These are phyloP conservation scores for Magnusiomyces tetraspermus DNA, from an alignment of 1,139 yeast species.

Conservation along the genomic window DNA sequence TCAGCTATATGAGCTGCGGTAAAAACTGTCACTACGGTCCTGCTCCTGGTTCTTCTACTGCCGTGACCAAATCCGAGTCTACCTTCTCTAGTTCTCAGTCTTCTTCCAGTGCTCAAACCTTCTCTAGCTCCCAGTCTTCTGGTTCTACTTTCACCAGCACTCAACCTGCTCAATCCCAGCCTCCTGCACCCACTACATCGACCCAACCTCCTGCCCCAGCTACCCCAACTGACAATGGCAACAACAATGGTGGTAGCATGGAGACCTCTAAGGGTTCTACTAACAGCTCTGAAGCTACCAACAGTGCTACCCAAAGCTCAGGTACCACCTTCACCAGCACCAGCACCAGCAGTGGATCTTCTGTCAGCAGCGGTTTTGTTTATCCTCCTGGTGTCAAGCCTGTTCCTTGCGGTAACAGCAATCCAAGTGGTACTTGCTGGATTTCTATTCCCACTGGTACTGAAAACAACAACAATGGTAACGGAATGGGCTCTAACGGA, in stretches of 20 bases:
- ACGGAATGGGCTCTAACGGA: not conserved
- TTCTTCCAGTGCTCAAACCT: not conserved
- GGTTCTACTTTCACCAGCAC: no score
- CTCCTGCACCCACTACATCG: no score
- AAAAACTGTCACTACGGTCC: not conserved
- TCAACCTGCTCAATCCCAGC: no score
- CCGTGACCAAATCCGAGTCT: no score
- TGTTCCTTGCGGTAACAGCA: not conserved
- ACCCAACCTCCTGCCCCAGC: no score
- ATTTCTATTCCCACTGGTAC: not conserved
- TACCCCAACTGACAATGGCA: no score
- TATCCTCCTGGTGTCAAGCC: not conserved
- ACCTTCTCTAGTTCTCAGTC: not conserved
- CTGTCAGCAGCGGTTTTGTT: not conserved
- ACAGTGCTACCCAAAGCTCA: not conserved
- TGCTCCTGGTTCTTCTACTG: not conserved
- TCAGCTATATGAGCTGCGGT: not conserved
- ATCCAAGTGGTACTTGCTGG: not conserved
- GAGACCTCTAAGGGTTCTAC: not conserved
- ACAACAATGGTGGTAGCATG: not conserved
- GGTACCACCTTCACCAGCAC: not conserved
- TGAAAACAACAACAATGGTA: not conserved
- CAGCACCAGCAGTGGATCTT: not conserved
- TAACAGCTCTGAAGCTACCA: not conserved
- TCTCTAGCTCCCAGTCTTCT: not conserved